phyloP scores from a whole-genome alignment of 768 basidiomycete species.

The Dictyophora rubrovolvata region DNA sequence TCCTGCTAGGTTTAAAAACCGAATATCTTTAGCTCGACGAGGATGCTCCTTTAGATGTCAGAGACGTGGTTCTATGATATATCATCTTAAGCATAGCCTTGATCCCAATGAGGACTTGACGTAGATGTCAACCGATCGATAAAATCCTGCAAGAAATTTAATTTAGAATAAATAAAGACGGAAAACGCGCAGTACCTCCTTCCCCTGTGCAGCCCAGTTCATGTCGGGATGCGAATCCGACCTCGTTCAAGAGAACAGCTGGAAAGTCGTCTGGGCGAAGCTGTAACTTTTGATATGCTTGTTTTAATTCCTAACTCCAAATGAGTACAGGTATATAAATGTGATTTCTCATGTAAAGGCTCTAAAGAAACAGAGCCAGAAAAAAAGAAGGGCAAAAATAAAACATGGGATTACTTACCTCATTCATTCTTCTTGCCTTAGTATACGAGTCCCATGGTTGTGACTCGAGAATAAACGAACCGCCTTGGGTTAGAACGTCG shows the following conservation, averaged over 20 bases:
- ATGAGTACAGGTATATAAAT: too few species aligned
- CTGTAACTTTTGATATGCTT: slow-evolving; percentile 44
- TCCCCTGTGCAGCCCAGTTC: slow-evolving; percentile 49
- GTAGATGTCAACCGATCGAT: slow-evolving; percentile 56
- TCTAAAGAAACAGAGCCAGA: not conserved
- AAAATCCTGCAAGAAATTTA: slow-evolving; percentile 37
- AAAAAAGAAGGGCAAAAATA: not conserved
- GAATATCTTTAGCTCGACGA: too few species aligned
- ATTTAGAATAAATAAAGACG: not conserved
- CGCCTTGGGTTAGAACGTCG: slow-evolving; percentile 46
- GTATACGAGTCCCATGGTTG: slow-evolving; percentile 80
- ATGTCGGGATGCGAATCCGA: slow-evolving; percentile 50
- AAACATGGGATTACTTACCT: slow-evolving; percentile 25
- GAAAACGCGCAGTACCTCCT: slow-evolving; percentile 36
- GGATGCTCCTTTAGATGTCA: too few species aligned
- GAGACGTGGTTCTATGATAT: too few species aligned
- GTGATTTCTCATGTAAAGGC: not conserved
- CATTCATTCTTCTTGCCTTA: slow-evolving; percentile 62
- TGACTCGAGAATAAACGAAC: slow-evolving; percentile 68
- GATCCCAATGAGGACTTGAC: slow-evolving; percentile 24
- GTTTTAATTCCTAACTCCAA: slow-evolving; percentile 41
- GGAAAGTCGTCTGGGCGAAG: slow-evolving; percentile 60
- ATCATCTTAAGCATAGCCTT: too few species aligned
- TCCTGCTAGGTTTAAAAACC: too few species aligned
- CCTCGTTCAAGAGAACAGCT: slow-evolving; percentile 31